A percentile compares a stretch with the other conserved stretches of the same genome.
These are phyloP conservation scores for Neopestalotiopsis clavispora DNA, from an alignment of 2,329 filamentous ascomycete species.

Conservation along the genomic window DNA sequence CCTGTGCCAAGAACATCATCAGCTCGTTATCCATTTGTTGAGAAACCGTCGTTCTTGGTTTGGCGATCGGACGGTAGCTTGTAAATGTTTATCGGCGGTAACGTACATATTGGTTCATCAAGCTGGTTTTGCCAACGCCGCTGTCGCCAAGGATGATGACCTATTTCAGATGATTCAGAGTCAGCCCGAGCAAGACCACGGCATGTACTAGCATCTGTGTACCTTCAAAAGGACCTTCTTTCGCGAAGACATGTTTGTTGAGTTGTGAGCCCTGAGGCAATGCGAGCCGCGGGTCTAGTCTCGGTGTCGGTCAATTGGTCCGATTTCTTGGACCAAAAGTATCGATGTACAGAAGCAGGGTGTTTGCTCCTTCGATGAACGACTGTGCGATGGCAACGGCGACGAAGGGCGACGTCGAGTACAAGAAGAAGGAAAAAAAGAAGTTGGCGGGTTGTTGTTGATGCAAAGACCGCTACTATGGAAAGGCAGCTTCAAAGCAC, in stretches of 20 bases:
- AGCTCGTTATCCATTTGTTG: neutral
- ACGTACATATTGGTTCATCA: conserved; percentile 99
- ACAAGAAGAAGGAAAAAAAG: too few relatives aligned
- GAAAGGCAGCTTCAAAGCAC: conserved; percentile 3
- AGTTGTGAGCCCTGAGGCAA: conserved; percentile 19
- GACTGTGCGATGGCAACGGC: neutral
- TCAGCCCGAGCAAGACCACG: conserved; percentile 23
- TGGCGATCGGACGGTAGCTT: neutral
- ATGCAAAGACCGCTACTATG: conserved; percentile 5
- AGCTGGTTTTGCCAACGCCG: conserved; percentile 97
- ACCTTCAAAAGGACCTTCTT: conserved; percentile 95
- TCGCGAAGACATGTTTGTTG: conserved; percentile 70
- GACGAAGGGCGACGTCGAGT: neutral
- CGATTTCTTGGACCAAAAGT: neutral
- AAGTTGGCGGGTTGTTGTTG: neutral
- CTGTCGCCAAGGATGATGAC: conserved; percentile 99
- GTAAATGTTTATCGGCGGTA: neutral
- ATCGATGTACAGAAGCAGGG: neutral
- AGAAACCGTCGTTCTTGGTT: neutral
- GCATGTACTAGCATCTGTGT: conserved; percentile 24
- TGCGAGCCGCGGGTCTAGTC: conserved; percentile 5
- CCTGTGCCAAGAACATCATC: conserved; percentile 57
- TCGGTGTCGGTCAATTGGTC: conserved; percentile 1
- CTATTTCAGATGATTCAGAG: conserved; percentile 50
- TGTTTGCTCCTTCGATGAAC: neutral